Evolutionary conservation across 1,284 basidiomycete genomes (phyloP).

Genomic region (Heterobasidion occidentale): DNA sequence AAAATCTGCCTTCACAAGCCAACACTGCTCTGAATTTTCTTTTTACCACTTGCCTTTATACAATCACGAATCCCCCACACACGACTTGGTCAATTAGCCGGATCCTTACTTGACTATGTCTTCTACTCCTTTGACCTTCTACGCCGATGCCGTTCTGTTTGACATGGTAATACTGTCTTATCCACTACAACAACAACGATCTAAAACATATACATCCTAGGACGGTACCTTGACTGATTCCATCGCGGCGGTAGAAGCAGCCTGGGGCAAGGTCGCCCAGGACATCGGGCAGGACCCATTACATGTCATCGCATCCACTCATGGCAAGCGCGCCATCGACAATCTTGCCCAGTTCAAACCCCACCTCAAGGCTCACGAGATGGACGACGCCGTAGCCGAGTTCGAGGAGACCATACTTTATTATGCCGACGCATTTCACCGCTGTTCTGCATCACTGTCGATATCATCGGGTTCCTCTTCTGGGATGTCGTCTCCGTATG

Average conservation of each 20-base stretch:
- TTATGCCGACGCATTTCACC: constrained; percentile 60
- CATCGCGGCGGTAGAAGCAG: constrained; percentile 71
- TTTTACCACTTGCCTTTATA: neutral
- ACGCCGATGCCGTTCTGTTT: constrained; percentile 60
- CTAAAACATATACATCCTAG: constrained; percentile 23
- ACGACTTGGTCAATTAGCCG: neutral
- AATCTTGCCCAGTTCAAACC: constrained; percentile 33
- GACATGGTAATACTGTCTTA: constrained; percentile 49
- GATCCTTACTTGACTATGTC: neutral
- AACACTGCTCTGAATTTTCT: too few relatives aligned
- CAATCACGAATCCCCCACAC: neutral
- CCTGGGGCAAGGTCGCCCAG: constrained; percentile 69
- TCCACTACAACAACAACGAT: constrained; percentile 1
- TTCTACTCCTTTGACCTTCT: constrained; percentile 23
- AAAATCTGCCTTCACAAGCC: too few relatives aligned
- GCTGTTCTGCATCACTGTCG: constrained; percentile 31
- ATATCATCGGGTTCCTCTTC: constrained; percentile 30
- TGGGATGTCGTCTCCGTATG: constrained; percentile 20
- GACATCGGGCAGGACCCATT: constrained; percentile 62
- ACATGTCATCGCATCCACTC: constrained; percentile 64
- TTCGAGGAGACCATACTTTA: constrained; percentile 70
- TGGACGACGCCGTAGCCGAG: constrained; percentile 57
- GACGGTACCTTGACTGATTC: constrained; percentile 72
- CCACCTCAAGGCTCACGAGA: constrained; percentile 44
- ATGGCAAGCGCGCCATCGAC: constrained; percentile 64